These are phyloP conservation scores for Suillus discolor DNA, from an alignment of 768 basidiomycete genomes.

Conservation along the genomic window DNA sequence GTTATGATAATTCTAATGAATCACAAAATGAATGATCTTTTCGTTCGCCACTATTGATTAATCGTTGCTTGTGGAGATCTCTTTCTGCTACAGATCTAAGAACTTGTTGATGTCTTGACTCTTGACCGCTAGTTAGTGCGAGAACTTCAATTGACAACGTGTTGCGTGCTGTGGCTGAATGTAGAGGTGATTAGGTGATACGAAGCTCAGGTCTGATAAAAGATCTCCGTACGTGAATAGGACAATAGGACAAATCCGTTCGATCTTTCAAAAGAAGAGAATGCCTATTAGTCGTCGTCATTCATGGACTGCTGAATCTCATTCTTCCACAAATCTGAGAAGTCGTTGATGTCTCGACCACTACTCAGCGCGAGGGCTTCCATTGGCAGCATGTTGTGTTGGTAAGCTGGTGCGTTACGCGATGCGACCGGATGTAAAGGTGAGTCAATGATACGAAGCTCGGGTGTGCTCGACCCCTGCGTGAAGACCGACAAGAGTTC, in stretches of 20 bases:
- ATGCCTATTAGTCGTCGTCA: conserved; percentile 12
- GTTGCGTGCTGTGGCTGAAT: conserved; percentile 67
- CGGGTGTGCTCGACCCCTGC: conserved; percentile 30
- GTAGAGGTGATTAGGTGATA: conserved; percentile 72
- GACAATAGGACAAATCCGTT: conserved; percentile 91
- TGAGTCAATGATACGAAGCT: conserved; percentile 73
- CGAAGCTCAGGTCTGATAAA: conserved; percentile 49
- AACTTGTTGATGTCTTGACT: conserved; percentile 67
- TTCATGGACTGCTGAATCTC: conserved; percentile 43
- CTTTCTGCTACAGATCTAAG: conserved; percentile 64
- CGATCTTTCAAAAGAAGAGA: conserved; percentile 18
- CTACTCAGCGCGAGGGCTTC: conserved; percentile 82
- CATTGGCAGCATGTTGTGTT: conserved; percentile 90
- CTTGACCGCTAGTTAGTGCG: conserved; percentile 69
- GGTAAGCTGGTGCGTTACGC: conserved; percentile 70
- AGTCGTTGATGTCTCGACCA: conserved; percentile 72
- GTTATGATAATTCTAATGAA: conserved; percentile 1
- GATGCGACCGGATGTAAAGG: conserved; percentile 67
- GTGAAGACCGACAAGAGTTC: conserved; percentile 55
- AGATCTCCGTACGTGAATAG: conserved; percentile 88
- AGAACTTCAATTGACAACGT: conserved; percentile 89
- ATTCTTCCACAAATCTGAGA: conserved; percentile 66
- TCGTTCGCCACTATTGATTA: not conserved
- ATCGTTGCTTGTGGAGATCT: conserved; percentile 38
- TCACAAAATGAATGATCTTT: not conserved